Conservation (phyloP, 331 rosid species). For the Dryas integrifolia region DNA sequence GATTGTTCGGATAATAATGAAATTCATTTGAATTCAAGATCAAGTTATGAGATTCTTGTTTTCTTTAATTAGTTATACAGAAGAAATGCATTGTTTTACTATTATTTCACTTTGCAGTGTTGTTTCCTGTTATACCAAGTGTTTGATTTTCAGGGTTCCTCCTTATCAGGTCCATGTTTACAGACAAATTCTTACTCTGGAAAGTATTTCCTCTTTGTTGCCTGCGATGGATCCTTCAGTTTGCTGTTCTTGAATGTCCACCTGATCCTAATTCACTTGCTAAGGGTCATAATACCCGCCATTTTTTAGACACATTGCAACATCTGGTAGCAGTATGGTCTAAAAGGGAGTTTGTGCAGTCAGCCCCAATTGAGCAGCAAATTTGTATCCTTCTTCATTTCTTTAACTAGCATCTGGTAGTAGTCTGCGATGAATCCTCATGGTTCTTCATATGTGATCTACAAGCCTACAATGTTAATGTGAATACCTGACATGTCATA, state of each 20-base stretch:
- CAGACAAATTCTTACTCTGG: conserved; percentile 83
- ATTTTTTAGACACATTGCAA: conserved; percentile 51
- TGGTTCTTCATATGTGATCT: background rate
- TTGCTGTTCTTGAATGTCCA: conserved; percentile 64
- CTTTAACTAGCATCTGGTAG: background rate
- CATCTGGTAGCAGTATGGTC: conserved; percentile 70
- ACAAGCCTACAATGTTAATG: background rate
- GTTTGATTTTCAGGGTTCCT: conserved; percentile 4
- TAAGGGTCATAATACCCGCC: conserved; percentile 35
- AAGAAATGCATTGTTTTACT: background rate
- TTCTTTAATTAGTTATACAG: background rate
- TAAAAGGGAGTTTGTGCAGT: conserved; percentile 81
- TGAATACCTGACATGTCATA: background rate
- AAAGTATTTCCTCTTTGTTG: conserved; percentile 85
- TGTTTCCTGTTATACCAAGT: conserved; percentile 12
- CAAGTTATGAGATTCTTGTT: background rate
- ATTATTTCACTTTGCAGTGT: background rate
- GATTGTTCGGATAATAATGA: background rate
- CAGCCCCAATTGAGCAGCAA: conserved; percentile 82
- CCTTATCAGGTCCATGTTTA: conserved; percentile 68
- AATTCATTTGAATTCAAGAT: background rate
- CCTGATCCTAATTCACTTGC: conserved; percentile 47
- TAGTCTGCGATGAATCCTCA: background rate
- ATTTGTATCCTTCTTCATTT: conserved; percentile 70
- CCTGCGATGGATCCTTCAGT: conserved; percentile 92